phyloP scores from a whole-genome alignment of 768 basidiomycete species.

The Tulasnella sp. region DNA sequence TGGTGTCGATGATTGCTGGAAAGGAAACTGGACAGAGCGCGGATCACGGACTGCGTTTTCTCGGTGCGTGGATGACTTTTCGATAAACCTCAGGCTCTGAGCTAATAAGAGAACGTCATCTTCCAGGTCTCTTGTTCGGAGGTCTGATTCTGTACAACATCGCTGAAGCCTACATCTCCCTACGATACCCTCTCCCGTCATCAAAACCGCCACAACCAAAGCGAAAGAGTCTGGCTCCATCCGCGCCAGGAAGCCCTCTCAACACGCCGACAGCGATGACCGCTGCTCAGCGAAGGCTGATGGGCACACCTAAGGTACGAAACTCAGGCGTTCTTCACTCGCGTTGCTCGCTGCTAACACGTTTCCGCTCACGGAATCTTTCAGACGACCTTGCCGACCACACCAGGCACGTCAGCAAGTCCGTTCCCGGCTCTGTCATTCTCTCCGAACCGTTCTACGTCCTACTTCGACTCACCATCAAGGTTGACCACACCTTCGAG shows the following conservation, averaged over 20 bases:
- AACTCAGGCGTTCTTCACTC: too few relatives aligned
- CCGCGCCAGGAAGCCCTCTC: not conserved
- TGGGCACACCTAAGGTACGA: not conserved
- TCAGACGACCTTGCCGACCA: not conserved
- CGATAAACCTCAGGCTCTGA: not conserved
- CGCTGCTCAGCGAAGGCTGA: not conserved
- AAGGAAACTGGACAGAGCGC: not conserved
- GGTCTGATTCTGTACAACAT: not conserved
- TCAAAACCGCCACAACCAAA: not conserved
- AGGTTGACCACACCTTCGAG: not conserved
- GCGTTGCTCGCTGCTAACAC: not conserved
- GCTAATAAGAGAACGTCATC: not conserved
- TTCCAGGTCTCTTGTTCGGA: not conserved
- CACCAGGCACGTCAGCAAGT: not conserved
- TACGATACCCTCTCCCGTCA: not conserved
- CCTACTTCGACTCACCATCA: slow-evolving; percentile 1
- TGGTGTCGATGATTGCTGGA: not conserved
- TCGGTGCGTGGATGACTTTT: not conserved
- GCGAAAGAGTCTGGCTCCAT: not conserved
- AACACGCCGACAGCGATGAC: not conserved
- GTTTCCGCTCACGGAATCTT: not conserved
- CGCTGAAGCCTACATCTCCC: not conserved
- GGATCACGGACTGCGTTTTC: not conserved
- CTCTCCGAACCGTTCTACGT: not conserved
- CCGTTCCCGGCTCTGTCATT: not conserved